Percentiles rank a stretch among this genome's conserved stretches.
These are phyloP conservation scores for Astrothelium subdiscretum DNA, from an alignment of 495 filamentous ascomycete species.

Conservation along the genomic window DNA sequence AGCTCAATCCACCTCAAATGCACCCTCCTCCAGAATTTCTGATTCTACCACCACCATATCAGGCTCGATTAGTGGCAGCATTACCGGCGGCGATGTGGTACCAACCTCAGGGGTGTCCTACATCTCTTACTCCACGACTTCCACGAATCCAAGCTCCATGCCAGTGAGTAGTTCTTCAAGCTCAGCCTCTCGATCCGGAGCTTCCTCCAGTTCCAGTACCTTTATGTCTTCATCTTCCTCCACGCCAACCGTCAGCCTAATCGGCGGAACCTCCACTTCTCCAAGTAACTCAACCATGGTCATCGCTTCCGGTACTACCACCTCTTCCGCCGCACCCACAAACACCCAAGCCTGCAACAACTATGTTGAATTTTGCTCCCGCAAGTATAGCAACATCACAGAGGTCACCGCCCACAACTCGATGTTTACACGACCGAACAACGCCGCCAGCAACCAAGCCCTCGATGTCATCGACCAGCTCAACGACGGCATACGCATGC, in stretches of 20 bases:
- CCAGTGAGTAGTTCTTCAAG: neutral
- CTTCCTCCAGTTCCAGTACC: neutral
- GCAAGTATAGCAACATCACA: slow-evolving; percentile 83
- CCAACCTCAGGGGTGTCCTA: slow-evolving; percentile 4
- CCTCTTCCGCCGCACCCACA: slow-evolving; percentile 14
- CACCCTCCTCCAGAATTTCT: neutral
- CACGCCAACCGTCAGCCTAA: neutral
- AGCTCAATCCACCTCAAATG: neutral
- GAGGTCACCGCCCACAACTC: slow-evolving; percentile 81
- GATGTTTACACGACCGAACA: slow-evolving; percentile 58
- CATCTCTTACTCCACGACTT: neutral
- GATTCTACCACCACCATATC: neutral
- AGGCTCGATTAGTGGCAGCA: neutral
- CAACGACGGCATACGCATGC: slow-evolving; percentile 77
- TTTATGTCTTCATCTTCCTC: neutral
- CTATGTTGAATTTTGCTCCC: slow-evolving; percentile 69
- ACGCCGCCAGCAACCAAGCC: slow-evolving; percentile 68
- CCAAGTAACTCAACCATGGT: neutral
- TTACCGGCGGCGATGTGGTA: neutral
- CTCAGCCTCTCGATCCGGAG: neutral
- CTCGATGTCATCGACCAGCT: slow-evolving; percentile 61
- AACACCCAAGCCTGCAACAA: slow-evolving; percentile 62
- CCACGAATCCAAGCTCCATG: neutral
- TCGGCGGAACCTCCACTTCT: neutral
- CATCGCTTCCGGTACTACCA: slow-evolving; percentile 5